Percentiles rank a stretch among this genome's conserved stretches.
Evolutionary conservation across 345 rosid genomes (phyloP).

Genomic region (Linum usitatissimum): DNA sequence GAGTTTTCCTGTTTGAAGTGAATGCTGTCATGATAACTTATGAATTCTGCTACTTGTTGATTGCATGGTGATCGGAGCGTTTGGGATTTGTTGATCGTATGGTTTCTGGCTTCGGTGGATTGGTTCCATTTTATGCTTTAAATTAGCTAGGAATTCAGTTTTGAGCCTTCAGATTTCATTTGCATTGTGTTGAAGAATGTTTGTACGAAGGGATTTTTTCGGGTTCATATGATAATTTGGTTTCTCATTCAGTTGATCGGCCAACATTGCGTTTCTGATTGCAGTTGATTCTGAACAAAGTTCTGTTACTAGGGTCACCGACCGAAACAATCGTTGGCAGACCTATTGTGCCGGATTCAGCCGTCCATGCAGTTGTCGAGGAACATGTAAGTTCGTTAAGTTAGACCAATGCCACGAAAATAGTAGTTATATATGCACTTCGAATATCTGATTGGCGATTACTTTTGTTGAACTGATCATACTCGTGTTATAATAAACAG

Average conservation of each 20-base stretch:
- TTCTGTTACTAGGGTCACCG: conserved; percentile 67
- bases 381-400: conserved; percentile 59
- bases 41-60: background rate
- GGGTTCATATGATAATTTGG: no score
- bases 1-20: background rate
- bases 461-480: no score
- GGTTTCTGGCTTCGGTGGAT: background rate
- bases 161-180: no score
- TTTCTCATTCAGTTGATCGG: conserved; percentile 2
- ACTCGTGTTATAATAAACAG: no score
- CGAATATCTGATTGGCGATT: no score
- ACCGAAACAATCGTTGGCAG: conserved; percentile 72
- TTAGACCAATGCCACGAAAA: background rate
- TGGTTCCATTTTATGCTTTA: background rate
- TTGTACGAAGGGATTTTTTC: no score
- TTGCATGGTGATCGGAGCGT: background rate
- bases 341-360: conserved; percentile 72
- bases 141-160: background rate
- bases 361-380: conserved; percentile 92
- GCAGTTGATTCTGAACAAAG: conserved; percentile 83
- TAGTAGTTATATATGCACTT: no score
- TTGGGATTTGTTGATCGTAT: background rate
- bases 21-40: background rate
- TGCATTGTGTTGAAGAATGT: no score
- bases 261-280: conserved; percentile 7